Evolutionary conservation across 768 basidiomycete species (phyloP).

Genomic region (Calocybe gangraenosa): DNA sequence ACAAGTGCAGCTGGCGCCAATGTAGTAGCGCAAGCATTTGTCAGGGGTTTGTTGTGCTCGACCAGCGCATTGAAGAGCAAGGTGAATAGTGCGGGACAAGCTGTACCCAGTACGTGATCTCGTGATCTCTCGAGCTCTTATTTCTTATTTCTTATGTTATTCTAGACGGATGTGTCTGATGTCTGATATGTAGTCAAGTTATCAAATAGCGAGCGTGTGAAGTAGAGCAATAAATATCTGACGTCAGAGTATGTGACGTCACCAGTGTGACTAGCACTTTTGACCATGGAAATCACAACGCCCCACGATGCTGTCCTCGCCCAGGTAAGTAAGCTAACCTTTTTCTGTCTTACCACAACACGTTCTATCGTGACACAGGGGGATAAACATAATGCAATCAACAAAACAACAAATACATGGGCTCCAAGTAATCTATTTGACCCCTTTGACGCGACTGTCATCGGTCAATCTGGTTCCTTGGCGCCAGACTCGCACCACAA

Average conservation of each 20-base stretch:
- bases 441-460: slow-evolving; percentile 42
- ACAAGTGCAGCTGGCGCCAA: slow-evolving; percentile 28
- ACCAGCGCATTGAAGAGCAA: slow-evolving; percentile 19
- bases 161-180: slow-evolving; percentile 10
- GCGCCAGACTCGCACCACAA: slow-evolving; percentile 9
- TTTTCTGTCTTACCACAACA: too few species aligned
- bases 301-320: slow-evolving; percentile 65
- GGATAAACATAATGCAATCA: too few species aligned
- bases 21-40: slow-evolving; percentile 31
- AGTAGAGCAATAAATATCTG: too few species aligned
- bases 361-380: too few species aligned
- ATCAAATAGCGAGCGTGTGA: too few species aligned
- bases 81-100: slow-evolving; percentile 20
- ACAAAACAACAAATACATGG: background rate
- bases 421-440: slow-evolving; percentile 27
- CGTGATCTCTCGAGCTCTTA: too few species aligned
- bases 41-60: slow-evolving; percentile 27
- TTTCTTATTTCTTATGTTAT: background rate
- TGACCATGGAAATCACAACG: slow-evolving; percentile 30
- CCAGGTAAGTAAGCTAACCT: slow-evolving; percentile 38
- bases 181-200: background rate
- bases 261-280: too few species aligned
- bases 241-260: too few species aligned
- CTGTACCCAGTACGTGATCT: slow-evolving; percentile 4
- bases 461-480: slow-evolving; percentile 31